A percentile compares a stretch with the other conserved stretches of the same genome.
Evolutionary conservation across 192 early-diverging fungal species (phyloP).

Genomic region (Cladochytrium replicatum): DNA sequence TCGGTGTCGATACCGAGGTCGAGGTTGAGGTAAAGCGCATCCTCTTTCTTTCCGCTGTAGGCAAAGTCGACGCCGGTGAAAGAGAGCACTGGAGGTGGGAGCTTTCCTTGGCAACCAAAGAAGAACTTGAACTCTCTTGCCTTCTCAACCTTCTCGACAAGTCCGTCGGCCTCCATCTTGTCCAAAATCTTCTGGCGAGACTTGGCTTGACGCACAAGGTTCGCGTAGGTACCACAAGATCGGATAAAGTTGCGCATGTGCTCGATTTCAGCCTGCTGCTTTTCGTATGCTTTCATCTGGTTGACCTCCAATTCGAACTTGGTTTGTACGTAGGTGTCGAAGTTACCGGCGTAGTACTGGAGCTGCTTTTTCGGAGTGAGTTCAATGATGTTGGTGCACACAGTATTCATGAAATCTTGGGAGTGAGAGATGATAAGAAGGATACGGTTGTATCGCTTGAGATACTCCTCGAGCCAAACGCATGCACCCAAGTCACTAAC

Average conservation of each 20-base stretch:
- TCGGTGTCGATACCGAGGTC: slow-evolving; percentile 96
- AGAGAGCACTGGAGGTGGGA: slow-evolving; percentile 91
- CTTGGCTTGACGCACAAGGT: slow-evolving; percentile 97
- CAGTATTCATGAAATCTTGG: slow-evolving; percentile 88
- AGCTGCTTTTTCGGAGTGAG: slow-evolving; percentile 84
- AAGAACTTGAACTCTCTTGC: slow-evolving; percentile 70
- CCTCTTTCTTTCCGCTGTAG: slow-evolving; percentile 70
- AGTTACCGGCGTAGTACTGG: slow-evolving; percentile 95
- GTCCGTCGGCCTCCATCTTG: slow-evolving; percentile 98
- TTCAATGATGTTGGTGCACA: slow-evolving; percentile 94
- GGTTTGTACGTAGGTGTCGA: slow-evolving; percentile 91
- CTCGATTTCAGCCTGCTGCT: slow-evolving; percentile 98
- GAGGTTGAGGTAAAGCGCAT: slow-evolving; percentile 81
- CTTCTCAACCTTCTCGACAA: slow-evolving; percentile 88
- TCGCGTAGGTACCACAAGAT: slow-evolving; percentile 97
- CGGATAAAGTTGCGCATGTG: slow-evolving; percentile 99
- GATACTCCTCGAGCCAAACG: slow-evolving; percentile 75
- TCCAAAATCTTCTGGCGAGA: slow-evolving; percentile 99
- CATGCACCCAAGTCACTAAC: slow-evolving; percentile 90
- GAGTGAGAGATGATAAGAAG: slow-evolving; percentile 87
- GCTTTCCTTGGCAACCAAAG: slow-evolving; percentile 75
- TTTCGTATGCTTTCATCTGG: slow-evolving; percentile 98
- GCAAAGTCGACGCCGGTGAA: slow-evolving; percentile 90
- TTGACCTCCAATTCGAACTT: slow-evolving; percentile 92
- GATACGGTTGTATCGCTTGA: slow-evolving; percentile 71